These are phyloP conservation scores for Nidula niveotomentosa DNA, from an alignment of 1,284 basidiomycete genomes.

Conservation along the genomic window DNA sequence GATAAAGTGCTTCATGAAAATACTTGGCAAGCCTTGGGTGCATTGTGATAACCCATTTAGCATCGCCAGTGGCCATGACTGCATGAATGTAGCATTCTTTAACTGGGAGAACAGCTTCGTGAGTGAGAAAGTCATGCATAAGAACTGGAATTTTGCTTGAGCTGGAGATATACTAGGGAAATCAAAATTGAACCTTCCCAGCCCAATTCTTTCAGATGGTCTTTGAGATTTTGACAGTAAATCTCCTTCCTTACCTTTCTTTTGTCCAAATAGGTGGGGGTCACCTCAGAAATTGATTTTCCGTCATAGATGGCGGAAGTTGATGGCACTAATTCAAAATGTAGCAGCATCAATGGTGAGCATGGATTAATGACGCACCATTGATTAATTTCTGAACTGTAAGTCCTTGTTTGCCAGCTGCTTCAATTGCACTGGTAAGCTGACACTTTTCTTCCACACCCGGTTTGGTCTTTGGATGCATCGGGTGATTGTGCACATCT, in stretches of 20 bases:
- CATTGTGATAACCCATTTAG: background rate
- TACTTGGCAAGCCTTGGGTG: background rate
- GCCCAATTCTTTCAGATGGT: constrained; percentile 5
- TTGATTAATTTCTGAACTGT: background rate
- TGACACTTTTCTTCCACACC: background rate
- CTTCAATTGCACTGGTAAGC: background rate
- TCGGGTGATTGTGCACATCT: background rate
- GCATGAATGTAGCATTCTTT: background rate
- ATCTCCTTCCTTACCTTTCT: constrained; percentile 4
- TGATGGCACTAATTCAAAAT: background rate
- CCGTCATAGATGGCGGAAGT: background rate
- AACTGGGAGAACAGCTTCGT: too few species aligned
- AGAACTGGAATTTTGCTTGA: too few species aligned
- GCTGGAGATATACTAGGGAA: too few species aligned
- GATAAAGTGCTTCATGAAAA: background rate
- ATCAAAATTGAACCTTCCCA: constrained; percentile 5
- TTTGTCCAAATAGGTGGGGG: constrained; percentile 4
- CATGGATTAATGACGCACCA: too few species aligned
- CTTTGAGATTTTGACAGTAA: constrained; percentile 2
- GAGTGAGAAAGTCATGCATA: too few species aligned
- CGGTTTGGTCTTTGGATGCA: background rate
- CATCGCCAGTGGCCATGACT: background rate
- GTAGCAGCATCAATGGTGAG: too few species aligned
- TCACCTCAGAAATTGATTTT: background rate
- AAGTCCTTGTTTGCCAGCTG: background rate